These are phyloP conservation scores for Oryza coarctata DNA, from an alignment of 176 grass and related monocot species.

Conservation along the genomic window DNA sequence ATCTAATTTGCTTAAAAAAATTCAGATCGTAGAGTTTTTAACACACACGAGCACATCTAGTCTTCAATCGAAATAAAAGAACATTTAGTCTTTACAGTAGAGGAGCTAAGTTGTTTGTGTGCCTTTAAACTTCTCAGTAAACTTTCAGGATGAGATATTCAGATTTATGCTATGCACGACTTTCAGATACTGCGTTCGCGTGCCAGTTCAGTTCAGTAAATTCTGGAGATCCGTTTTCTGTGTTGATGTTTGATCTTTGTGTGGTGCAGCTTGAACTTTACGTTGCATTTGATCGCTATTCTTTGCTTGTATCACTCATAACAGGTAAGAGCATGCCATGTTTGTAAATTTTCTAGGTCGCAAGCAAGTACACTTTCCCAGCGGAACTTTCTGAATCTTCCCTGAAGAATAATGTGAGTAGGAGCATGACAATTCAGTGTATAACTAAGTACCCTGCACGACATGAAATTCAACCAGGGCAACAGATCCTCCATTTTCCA, in stretches of 20 bases:
- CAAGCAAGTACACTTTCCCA: not conserved
- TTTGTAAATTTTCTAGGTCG: not conserved
- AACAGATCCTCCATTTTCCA: conserved; percentile 7
- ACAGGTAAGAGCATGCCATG: not conserved
- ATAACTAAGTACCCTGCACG: not conserved
- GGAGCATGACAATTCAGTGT: not conserved
- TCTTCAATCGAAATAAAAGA: no score
- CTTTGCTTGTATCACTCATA: not conserved
- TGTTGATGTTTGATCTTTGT: not conserved
- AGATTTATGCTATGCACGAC: not conserved
- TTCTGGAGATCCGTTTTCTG: not conserved
- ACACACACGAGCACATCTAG: not conserved
- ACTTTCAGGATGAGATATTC: not conserved
- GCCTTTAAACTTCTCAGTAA: not conserved
- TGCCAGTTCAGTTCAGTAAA: not conserved
- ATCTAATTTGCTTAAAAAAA: conserved; percentile 29
- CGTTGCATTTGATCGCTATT: not conserved
- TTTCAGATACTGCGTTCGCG: no score
- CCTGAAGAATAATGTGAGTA: conserved; percentile 14
- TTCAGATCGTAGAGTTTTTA: not conserved
- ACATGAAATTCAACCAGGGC: conserved; percentile 32
- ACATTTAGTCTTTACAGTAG: not conserved
- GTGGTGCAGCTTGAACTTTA: not conserved
- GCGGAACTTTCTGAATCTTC: not conserved
- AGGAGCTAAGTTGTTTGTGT: not conserved